A percentile compares a stretch with the other conserved stretches of the same genome.
phyloP scores from a whole-genome alignment of 306 rosid genomes.

The Prosopis cineraria region DNA sequence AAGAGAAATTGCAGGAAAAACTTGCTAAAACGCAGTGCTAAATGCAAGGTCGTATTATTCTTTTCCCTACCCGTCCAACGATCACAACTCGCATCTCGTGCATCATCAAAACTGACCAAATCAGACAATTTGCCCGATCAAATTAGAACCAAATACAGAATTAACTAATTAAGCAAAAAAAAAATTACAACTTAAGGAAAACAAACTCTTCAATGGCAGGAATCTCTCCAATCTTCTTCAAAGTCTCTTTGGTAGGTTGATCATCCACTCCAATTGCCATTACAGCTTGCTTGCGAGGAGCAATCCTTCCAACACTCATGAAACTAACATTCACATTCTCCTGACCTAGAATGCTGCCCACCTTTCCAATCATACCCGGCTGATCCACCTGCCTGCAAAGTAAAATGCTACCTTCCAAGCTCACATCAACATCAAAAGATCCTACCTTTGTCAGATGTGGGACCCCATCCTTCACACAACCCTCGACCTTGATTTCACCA shows the following conservation, averaged over 20 bases:
- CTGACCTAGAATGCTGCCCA: slow-evolving; percentile 84
- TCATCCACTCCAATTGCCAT: slow-evolving; percentile 99
- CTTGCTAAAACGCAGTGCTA: no score
- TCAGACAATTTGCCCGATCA: slow-evolving; percentile 31
- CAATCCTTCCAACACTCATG: slow-evolving; percentile 98
- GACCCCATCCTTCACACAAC: slow-evolving; percentile 84
- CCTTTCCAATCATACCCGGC: slow-evolving; percentile 92
- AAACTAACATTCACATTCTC: slow-evolving; percentile 97
- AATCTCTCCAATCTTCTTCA: slow-evolving; percentile 86
- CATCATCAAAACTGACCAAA: slow-evolving; percentile 50
- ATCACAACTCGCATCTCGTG: slow-evolving; percentile 25
- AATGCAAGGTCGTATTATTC: no score
- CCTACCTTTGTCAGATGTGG: slow-evolving; percentile 97
- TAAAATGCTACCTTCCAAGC: slow-evolving; percentile 88
- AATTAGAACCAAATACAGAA: background rate
- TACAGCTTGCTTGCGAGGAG: slow-evolving; percentile 98
- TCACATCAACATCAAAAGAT: slow-evolving; percentile 94
- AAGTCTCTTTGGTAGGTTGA: slow-evolving; percentile 63
- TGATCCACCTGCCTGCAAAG: slow-evolving; percentile 98
- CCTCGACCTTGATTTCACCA: slow-evolving; percentile 90
- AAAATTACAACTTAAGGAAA: slow-evolving; percentile 76
- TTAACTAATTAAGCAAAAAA: background rate
- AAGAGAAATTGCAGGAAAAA: no score
- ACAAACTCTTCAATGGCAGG: slow-evolving; percentile 93
- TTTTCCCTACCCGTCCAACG: slow-evolving; percentile 29